These are phyloP conservation scores for Sonneratia caseolaris DNA, from an alignment of 345 rosid species.

Conservation along the genomic window DNA sequence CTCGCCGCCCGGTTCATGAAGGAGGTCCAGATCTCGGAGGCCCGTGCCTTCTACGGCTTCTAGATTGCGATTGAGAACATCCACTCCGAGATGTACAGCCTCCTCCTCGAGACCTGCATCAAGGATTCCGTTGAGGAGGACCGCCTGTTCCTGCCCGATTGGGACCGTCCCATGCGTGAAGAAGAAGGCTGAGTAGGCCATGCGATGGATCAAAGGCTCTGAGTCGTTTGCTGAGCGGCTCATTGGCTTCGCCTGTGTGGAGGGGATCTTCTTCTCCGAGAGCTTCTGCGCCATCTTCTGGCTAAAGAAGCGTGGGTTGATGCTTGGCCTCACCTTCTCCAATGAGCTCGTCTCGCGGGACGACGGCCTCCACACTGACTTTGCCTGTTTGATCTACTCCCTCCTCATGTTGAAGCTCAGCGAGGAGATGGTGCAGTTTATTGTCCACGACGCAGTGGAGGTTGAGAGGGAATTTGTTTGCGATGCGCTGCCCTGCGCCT, in stretches of 20 bases:
- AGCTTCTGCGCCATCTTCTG: constrained; percentile 88
- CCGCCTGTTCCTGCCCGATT: constrained; percentile 53
- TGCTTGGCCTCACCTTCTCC: constrained; percentile 90
- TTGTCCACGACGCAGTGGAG: constrained; percentile 72
- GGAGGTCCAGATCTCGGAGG: constrained; percentile 86
- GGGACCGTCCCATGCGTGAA: constrained; percentile 75
- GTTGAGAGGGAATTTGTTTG: constrained; percentile 92
- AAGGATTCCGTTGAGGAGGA: constrained; percentile 55
- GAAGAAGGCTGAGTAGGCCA: constrained; percentile 69
- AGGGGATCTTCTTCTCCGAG: constrained; percentile 93
- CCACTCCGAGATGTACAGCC: constrained; percentile 95
- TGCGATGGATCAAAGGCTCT: constrained; percentile 73
- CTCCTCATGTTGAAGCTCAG: constrained; percentile 43
- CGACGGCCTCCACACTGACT: constrained; percentile 91
- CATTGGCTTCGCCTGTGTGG: constrained; percentile 85
- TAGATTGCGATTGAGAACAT: constrained; percentile 95
- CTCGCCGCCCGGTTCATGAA: constrained; percentile 87
- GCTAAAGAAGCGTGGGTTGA: constrained; percentile 82
- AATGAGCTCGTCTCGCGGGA: constrained; percentile 92
- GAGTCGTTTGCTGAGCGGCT: constrained; percentile 70
- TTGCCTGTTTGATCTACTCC: constrained; percentile 66
- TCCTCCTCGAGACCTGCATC: constrained; percentile 82
- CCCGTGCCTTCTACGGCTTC: constrained; percentile 95
- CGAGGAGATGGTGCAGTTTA: constrained; percentile 61
- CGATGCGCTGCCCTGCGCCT: constrained; percentile 79